phyloP scores from a whole-genome alignment of 2,329 filamentous ascomycete genomes.

The Fusarium udum region DNA sequence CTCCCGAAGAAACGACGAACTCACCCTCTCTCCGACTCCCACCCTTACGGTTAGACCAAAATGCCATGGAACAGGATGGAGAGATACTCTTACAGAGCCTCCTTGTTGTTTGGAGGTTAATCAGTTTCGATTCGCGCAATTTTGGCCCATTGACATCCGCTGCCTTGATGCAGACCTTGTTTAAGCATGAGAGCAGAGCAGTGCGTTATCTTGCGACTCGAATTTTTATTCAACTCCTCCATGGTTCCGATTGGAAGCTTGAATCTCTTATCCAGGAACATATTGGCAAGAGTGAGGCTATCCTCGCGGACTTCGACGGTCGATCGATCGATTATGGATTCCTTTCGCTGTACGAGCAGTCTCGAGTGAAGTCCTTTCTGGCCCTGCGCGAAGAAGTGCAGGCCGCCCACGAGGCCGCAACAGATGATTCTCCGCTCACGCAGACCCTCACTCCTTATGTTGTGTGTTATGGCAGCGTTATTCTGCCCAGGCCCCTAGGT shows the following conservation, averaged over 20 bases:
- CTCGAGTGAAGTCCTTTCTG: constrained; percentile 58
- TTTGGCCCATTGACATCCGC: constrained; percentile 74
- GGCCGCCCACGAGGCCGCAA: constrained; percentile 20
- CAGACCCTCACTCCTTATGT: constrained; percentile 68
- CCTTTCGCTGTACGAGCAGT: constrained; percentile 66
- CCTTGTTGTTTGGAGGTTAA: constrained; percentile 74
- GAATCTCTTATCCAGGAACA: constrained; percentile 75
- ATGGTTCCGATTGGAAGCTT: constrained; percentile 80
- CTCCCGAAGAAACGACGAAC: constrained; percentile 20
- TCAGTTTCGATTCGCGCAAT: constrained; percentile 76
- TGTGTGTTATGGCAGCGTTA: constrained; percentile 70
- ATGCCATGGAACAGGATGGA: constrained; percentile 36
- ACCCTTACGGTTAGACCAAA: constrained; percentile 45
- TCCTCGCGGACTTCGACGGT: constrained; percentile 80
- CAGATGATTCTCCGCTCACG: constrained; percentile 19
- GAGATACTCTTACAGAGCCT: constrained; percentile 44
- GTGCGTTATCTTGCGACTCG: constrained; percentile 85
- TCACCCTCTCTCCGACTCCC: constrained; percentile 44
- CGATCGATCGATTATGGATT: constrained; percentile 81
- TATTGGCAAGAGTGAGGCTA: constrained; percentile 66
- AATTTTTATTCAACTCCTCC: constrained; percentile 80
- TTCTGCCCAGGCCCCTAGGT: constrained; percentile 72
- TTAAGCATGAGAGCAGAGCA: constrained; percentile 66
- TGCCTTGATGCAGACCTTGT: constrained; percentile 73
- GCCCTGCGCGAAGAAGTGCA: constrained; percentile 53